These are phyloP conservation scores for Calonectria multiphialidica DNA, from an alignment of 2,329 filamentous ascomycete genomes.

Conservation along the genomic window DNA sequence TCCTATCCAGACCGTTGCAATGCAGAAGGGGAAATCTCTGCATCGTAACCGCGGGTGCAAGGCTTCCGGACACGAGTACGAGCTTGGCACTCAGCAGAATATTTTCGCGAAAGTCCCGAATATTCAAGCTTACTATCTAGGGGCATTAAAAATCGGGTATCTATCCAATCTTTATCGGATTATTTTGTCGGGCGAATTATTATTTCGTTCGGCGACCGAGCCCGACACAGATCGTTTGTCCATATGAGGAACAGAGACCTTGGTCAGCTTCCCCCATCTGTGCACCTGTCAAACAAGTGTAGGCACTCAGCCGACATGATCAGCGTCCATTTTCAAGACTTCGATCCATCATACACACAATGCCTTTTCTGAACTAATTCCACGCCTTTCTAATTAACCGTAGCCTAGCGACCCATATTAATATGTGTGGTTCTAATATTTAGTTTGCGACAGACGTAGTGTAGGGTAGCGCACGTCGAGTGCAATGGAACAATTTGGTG, in stretches of 20 bases:
- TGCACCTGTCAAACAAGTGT: background rate
- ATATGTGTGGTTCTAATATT: too few relatives aligned
- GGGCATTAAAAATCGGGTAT: background rate
- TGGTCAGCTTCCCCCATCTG: background rate
- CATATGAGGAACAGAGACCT: too few relatives aligned
- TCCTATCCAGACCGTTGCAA: background rate
- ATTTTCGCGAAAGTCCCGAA: too few relatives aligned
- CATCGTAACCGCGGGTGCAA: background rate
- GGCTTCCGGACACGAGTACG: constrained; percentile 1
- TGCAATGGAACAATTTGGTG: too few relatives aligned
- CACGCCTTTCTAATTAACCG: too few relatives aligned
- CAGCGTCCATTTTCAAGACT: too few relatives aligned
- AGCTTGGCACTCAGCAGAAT: background rate
- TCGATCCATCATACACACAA: too few relatives aligned
- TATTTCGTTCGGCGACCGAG: too few relatives aligned
- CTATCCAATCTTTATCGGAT: too few relatives aligned
- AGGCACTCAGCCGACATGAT: too few relatives aligned
- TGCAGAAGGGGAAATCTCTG: background rate
- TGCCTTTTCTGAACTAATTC: too few relatives aligned
- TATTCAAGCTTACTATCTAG: background rate
- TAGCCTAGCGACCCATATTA: too few relatives aligned
- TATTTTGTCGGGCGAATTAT: background rate
- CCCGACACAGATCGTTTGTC: background rate
- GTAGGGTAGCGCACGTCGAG: background rate
- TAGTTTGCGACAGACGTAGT: background rate